Conservation (phyloP, 2,329 filamentous ascomycete genomes). For the Hypomyces rosellus region DNA sequence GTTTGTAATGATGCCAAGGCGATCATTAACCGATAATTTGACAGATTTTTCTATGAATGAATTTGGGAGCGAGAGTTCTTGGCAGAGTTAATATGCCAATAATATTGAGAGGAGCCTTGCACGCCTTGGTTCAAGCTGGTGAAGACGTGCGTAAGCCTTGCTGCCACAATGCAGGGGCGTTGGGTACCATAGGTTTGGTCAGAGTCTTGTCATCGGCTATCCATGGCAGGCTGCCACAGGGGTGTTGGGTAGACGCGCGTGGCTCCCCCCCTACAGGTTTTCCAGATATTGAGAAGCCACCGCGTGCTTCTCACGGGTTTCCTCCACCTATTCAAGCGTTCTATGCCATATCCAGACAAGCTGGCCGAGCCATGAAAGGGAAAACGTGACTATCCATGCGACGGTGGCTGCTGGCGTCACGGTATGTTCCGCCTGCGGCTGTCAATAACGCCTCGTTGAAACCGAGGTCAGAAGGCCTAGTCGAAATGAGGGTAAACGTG, state of each 20-base stretch:
- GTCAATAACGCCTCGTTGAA: too few species aligned
- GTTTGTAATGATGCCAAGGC: too few species aligned
- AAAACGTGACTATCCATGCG: slow-evolving; percentile 2
- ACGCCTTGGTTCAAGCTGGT: background rate
- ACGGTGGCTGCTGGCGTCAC: slow-evolving; percentile 3
- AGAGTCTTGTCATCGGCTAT: background rate
- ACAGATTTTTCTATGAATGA: too few species aligned
- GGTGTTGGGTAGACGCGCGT: slow-evolving; percentile 1
- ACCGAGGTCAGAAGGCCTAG: too few species aligned
- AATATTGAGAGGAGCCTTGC: background rate
- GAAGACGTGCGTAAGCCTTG: background rate
- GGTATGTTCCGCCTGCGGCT: slow-evolving; percentile 8
- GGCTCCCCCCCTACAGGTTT: background rate
- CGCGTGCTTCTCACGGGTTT: background rate
- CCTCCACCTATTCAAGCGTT: background rate
- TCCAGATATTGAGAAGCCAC: background rate
- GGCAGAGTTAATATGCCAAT: background rate
- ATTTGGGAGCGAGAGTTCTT: too few species aligned
- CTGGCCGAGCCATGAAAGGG: background rate
- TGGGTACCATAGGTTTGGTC: background rate
- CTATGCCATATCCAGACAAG: slow-evolving; percentile 1
- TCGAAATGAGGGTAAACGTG: background rate
- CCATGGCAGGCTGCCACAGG: background rate
- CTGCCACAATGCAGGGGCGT: slow-evolving; percentile 6
- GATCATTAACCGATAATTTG: too few species aligned